phyloP scores from a whole-genome alignment of 1,284 basidiomycete genomes.

The Cystobasidium pallidum region DNA sequence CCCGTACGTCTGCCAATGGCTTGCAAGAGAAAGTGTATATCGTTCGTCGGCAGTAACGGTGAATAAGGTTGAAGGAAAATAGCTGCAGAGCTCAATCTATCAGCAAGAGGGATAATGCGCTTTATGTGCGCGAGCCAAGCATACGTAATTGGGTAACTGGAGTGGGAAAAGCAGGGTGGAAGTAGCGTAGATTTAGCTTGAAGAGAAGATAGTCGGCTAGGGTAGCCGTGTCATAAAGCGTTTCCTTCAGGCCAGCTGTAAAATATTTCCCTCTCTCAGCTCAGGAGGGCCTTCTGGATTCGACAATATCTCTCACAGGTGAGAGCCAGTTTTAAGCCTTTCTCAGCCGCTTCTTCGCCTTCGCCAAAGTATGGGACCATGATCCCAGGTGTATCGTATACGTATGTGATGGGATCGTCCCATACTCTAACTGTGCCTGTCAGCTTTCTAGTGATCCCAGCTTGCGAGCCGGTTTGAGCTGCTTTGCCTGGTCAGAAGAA shows the following conservation, averaged over 20 bases:
- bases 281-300: not conserved
- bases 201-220: conserved; percentile 47
- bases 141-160: conserved; percentile 57
- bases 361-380: conserved; percentile 95
- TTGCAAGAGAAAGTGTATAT: conserved; percentile 68
- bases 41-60: conserved; percentile 54
- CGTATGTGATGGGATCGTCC: conserved; percentile 79
- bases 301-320: conserved; percentile 68
- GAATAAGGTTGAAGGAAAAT: conserved; percentile 62
- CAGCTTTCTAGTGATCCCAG: conserved; percentile 81
- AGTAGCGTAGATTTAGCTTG: conserved; percentile 47
- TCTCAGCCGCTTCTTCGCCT: conserved; percentile 79
- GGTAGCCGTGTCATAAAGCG: conserved; percentile 80
- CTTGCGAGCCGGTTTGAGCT: conserved; percentile 82
- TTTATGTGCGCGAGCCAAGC: not conserved
- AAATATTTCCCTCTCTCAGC: not conserved
- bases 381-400: conserved; percentile 93
- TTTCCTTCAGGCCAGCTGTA: conserved; percentile 90
- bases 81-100: conserved; percentile 66
- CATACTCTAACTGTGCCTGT: conserved; percentile 82
- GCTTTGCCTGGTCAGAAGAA: conserved; percentile 70
- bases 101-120: not conserved
- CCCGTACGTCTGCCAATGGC: conserved; percentile 72
- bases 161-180: conserved; percentile 58
- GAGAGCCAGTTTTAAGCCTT: conserved; percentile 87